These are phyloP conservation scores for Nematodospora anomalae DNA, from an alignment of 1,139 yeast species.

Conservation along the genomic window DNA sequence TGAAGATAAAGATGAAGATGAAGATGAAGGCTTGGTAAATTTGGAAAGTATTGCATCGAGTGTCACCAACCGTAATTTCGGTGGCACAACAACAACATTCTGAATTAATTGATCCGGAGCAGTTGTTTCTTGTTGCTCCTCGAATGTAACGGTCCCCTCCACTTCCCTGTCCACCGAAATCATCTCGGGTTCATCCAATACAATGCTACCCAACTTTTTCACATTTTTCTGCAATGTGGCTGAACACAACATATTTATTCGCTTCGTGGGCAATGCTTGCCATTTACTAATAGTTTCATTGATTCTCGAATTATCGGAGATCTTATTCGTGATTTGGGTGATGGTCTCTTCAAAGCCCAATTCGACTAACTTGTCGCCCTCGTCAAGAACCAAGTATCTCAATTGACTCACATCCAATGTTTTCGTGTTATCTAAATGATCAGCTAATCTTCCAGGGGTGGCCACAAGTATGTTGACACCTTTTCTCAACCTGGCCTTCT, in stretches of 20 bases:
- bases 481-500: slow-evolving; percentile 84
- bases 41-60: slow-evolving; percentile 57
- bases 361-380: slow-evolving; percentile 94
- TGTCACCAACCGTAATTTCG: slow-evolving; percentile 83
- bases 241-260: slow-evolving; percentile 84
- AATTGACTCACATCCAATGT: slow-evolving; percentile 70
- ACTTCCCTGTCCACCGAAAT: slow-evolving; percentile 39
- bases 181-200: slow-evolving; percentile 71
- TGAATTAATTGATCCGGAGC: slow-evolving; percentile 94
- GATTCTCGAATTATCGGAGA: slow-evolving; percentile 48
- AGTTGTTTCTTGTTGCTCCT: slow-evolving; percentile 37
- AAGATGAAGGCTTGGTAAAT: slow-evolving; percentile 13
- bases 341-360: slow-evolving; percentile 94
- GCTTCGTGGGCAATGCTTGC: slow-evolving; percentile 62
- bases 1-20: too few species aligned
- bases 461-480: slow-evolving; percentile 89
- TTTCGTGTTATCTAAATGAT: slow-evolving; percentile 84
- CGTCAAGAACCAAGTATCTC: slow-evolving; percentile 85
- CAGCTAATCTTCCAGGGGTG: slow-evolving; percentile 90
- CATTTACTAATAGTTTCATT: slow-evolving; percentile 38
- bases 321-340: slow-evolving; percentile 63
- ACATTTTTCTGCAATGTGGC: slow-evolving; percentile 89
- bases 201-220: slow-evolving; percentile 73
- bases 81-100: slow-evolving; percentile 78
- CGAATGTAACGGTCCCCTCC: slow-evolving; percentile 41